Percentiles rank a stretch among this genome's conserved stretches.
These are phyloP conservation scores for Trichoderma parareesei DNA, from an alignment of 495 filamentous ascomycete genomes.

Conservation along the genomic window DNA sequence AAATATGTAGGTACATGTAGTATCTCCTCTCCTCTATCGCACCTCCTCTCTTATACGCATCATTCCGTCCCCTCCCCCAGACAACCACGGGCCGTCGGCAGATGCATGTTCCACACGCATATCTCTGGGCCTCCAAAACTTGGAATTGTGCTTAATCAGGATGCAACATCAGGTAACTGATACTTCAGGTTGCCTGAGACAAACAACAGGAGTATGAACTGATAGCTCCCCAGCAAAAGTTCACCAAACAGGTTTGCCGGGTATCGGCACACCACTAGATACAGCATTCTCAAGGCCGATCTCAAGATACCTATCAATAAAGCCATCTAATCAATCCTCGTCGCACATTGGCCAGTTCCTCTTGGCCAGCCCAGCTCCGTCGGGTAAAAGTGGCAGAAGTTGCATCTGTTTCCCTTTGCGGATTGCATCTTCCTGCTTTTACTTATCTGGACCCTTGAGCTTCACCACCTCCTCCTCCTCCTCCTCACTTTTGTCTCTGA, in stretches of 20 bases:
- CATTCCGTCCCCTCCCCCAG: neutral
- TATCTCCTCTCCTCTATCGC: neutral
- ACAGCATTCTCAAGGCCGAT: neutral
- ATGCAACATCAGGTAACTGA: neutral
- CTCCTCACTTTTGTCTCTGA: too few species aligned
- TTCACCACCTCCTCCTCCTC: neutral
- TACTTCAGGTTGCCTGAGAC: neutral
- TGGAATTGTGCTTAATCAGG: neutral
- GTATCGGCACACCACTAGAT: neutral
- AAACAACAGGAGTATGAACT: neutral
- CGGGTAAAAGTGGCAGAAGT: conserved; percentile 4
- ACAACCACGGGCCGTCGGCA: neutral
- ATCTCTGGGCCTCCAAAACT: too few species aligned
- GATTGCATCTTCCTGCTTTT: neutral
- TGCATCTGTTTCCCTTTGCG: neutral
- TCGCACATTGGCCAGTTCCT: neutral
- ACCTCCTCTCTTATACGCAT: neutral
- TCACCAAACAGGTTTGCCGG: neutral
- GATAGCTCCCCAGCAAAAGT: conserved; percentile 1
- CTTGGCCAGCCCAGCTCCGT: neutral
- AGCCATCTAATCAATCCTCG: neutral
- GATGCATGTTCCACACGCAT: neutral
- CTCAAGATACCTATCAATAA: neutral
- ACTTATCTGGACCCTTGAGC: neutral
- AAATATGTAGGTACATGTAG: neutral